These are phyloP conservation scores for Sporothrix schenckii DNA, from an alignment of 2,329 filamentous ascomycete species.

Conservation along the genomic window DNA sequence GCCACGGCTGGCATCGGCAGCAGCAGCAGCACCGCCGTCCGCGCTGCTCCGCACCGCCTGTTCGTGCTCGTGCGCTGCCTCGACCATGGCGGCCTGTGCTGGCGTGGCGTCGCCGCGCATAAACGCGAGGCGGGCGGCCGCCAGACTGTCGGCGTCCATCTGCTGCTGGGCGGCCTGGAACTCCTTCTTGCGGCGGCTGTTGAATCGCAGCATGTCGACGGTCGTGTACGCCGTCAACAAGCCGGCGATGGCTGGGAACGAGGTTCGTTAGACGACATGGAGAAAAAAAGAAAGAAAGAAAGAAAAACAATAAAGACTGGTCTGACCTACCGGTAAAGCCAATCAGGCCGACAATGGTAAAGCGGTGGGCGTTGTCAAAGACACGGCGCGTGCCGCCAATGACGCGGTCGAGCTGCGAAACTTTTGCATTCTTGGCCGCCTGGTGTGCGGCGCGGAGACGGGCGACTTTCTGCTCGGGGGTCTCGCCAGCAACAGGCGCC, in stretches of 20 bases:
- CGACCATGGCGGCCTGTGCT: constrained; percentile 60
- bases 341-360: constrained; percentile 58
- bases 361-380: constrained; percentile 60
- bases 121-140: constrained; percentile 62
- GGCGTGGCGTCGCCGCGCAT: constrained; percentile 60
- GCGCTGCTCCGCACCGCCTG: constrained; percentile 44
- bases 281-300: neutral
- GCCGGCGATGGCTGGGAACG: constrained; percentile 53
- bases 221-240: constrained; percentile 62
- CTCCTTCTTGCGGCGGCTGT: constrained; percentile 62
- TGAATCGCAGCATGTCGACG: constrained; percentile 64
- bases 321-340: constrained; percentile 57
- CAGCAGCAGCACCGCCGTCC: neutral
- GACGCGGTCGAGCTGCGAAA: constrained; percentile 57
- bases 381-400: constrained; percentile 54
- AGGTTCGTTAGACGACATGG: neutral
- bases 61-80: constrained; percentile 57
- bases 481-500: constrained; percentile 51
- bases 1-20: constrained; percentile 31
- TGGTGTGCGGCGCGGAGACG: constrained; percentile 68
- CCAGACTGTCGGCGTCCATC: constrained; percentile 58
- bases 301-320: neutral
- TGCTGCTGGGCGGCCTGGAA: constrained; percentile 60
- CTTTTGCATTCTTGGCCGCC: constrained; percentile 63
- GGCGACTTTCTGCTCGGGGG: constrained; percentile 69